Conservation (phyloP, 164 flowering plant species). For the Magnolia kwangsiensis region DNA sequence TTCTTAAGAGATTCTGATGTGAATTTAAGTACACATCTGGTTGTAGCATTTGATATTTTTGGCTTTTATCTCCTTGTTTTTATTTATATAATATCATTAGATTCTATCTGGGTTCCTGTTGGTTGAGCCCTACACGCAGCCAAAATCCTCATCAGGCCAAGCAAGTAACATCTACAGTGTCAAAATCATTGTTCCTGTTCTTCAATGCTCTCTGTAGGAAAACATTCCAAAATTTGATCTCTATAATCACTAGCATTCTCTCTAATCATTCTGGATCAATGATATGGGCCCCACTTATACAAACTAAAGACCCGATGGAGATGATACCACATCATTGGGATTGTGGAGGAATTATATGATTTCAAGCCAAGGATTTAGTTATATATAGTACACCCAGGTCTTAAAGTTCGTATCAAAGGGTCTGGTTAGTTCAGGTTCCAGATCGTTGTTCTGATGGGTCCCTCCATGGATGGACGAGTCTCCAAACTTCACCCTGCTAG, state of each 20-base stretch:
- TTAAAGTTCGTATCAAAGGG: no score
- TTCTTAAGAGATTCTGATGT: slow-evolving; percentile 6
- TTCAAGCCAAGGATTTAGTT: no score
- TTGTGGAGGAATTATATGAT: no score
- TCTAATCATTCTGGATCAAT: no score
- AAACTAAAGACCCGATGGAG: no score
- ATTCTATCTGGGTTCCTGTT: not conserved
- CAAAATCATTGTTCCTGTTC: slow-evolving; percentile 4
- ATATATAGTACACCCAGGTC: no score
- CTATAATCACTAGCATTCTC: not conserved
- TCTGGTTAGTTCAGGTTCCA: no score
- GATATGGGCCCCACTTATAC: no score
- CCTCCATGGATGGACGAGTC: no score
- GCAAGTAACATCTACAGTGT: not conserved
- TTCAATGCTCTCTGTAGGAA: not conserved
- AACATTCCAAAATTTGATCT: not conserved
- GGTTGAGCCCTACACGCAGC: not conserved
- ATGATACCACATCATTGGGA: no score
- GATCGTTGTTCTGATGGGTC: no score
- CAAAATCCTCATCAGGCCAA: slow-evolving; percentile 8
- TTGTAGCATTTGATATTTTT: not conserved
- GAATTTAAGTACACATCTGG: not conserved
- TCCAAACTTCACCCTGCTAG: no score
- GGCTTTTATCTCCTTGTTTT: not conserved
- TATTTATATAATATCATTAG: not conserved